Conservation (phyloP, 768 basidiomycete species). For the Dacryopinax primogenitus region DNA sequence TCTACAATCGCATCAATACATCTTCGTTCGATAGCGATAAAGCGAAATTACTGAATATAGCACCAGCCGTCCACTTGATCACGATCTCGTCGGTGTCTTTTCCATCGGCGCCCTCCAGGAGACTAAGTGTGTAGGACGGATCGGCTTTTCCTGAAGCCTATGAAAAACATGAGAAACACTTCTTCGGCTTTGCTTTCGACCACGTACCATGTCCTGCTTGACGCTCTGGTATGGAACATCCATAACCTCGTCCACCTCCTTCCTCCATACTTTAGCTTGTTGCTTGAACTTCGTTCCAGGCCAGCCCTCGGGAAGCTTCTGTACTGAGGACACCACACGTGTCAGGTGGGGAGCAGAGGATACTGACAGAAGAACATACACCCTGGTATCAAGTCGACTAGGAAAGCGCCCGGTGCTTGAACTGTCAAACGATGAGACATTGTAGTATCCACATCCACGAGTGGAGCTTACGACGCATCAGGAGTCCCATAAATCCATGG, state of each 20-base stretch:
- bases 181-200: background rate
- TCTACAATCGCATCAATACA: background rate
- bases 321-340: slow-evolving; percentile 18
- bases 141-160: background rate
- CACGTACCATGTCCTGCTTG: slow-evolving; percentile 25
- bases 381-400: slow-evolving; percentile 22
- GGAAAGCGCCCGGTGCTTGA: slow-evolving; percentile 19
- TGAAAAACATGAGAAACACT: background rate
- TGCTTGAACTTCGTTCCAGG: slow-evolving; percentile 30
- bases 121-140: background rate
- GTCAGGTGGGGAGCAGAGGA: background rate
- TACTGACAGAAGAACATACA: slow-evolving; percentile 20
- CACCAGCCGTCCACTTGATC: background rate
- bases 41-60: background rate
- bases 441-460: background rate
- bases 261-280: slow-evolving; percentile 23
- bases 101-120: background rate
- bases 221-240: slow-evolving; percentile 44
- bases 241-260: slow-evolving; percentile 31
- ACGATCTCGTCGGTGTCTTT: background rate
- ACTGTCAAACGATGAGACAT: background rate
- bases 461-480: background rate
- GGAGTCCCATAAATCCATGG: background rate
- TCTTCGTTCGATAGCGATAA: background rate
- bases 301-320: slow-evolving; percentile 29